Conservation (phyloP, 1,284 basidiomycete genomes). For the Megacollybia platyphylla region DNA sequence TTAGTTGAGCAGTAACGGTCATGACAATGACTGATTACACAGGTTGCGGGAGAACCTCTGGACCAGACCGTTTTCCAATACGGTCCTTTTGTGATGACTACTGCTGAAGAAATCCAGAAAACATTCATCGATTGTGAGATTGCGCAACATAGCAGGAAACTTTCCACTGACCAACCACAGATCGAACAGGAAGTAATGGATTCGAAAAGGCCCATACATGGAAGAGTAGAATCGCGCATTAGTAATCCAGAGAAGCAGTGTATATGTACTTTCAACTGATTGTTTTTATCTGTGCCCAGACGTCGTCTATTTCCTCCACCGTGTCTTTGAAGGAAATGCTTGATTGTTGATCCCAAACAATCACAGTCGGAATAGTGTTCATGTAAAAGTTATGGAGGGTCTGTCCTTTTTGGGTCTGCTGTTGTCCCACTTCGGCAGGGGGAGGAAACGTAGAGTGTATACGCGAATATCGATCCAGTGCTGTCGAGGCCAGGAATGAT, state of each 20-base stretch:
- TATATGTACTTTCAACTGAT: conserved; percentile 13
- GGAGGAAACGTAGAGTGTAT: conserved; percentile 57
- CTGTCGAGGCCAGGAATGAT: conserved; percentile 39
- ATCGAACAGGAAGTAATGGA: conserved; percentile 69
- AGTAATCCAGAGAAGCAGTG: conserved; percentile 4
- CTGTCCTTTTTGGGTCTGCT: conserved; percentile 50
- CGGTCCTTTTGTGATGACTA: conserved; percentile 83
- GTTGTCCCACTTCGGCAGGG: conserved; percentile 32
- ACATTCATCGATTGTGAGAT: conserved; percentile 72
- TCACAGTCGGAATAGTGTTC: conserved; percentile 49
- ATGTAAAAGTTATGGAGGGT: conserved; percentile 60
- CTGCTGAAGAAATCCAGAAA: conserved; percentile 67
- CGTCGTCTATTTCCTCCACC: conserved; percentile 25
- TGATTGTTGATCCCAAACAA: conserved; percentile 36
- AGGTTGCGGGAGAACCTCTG: conserved; percentile 82
- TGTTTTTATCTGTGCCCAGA: conserved; percentile 41
- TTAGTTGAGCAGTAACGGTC: conserved; percentile 16
- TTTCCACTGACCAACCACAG: conserved; percentile 17
- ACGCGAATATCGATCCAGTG: conserved; percentile 63
- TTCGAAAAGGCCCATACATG: conserved; percentile 86
- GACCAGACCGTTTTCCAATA: conserved; percentile 83
- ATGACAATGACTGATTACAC: conserved; percentile 4
- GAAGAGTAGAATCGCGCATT: conserved; percentile 70
- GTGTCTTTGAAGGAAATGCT: conserved; percentile 4
- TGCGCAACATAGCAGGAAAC: not conserved